Base-by-base conservation (phyloP, 176 grass and related monocot genomes). In the Bonia amplexicaulis region DNA sequence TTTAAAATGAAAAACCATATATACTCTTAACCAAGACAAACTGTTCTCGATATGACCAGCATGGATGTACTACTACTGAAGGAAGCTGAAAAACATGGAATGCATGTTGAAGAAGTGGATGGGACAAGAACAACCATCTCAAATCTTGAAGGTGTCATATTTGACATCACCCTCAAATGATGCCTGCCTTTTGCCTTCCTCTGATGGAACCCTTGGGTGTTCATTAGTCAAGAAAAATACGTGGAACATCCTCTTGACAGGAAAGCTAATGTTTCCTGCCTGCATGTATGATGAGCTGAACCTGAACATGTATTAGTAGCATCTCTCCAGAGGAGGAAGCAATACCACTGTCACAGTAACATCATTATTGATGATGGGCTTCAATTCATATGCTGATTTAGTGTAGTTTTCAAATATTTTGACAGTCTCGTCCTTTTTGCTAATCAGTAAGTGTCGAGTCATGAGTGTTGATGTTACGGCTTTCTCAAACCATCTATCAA, bases 71-170 rank as follows among this genome's bases (percentile, higher is more conserved):
- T 99, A 60, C 66, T 94, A 40, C 20, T 91, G 41, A 86, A 84
- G 71, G 91, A 99, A 86, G 93, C 96, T 49, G 80, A 82, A 72
- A 89, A 68, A 25, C 90, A 52, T 51, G 90, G 93, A 84, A 86
- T 99, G 96, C 75, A 48, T 27, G 82, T 94, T 40, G 33, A 88
- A 7, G 91, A 96, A 87, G 89, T 99, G 48, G 72, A 84, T 61
- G 96, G 90, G 79, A 96, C 93, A 47, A 92, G 90, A 85, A 89
- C 74, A 9, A 73, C 41, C 59, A 78, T 99, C 54, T 80, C 90
- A 15, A 92, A 92, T 78, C 88, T 96, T 60, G 88, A 91, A 91
- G 96, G 96, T 37, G 91, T 98, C 59, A 95, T 98, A 79, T 92
- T 89, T 90, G 86, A 88, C 33, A 94, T 98, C 55, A 89, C 81